These are phyloP conservation scores for Sporothrix inflata DNA, from an alignment of 2,329 filamentous ascomycete species.

Conservation along the genomic window DNA sequence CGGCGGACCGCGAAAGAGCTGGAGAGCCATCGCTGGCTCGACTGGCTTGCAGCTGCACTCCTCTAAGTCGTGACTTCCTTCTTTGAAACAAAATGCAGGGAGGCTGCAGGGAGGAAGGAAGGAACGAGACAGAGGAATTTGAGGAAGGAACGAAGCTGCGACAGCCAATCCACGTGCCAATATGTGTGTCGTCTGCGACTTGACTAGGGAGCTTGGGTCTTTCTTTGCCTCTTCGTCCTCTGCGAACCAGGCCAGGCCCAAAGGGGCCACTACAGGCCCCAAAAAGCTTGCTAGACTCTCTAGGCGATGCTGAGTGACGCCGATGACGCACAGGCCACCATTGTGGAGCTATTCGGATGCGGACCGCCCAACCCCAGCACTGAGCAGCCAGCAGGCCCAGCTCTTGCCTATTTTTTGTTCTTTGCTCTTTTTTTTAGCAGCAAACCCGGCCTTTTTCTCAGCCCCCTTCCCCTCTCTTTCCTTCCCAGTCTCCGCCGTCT, in stretches of 20 bases:
- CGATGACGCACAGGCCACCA: conserved; percentile 29
- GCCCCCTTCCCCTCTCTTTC: conserved; percentile 20
- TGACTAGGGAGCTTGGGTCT: no score
- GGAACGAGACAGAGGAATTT: no score
- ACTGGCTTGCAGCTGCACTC: background rate
- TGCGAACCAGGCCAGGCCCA: background rate
- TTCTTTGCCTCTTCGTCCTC: background rate
- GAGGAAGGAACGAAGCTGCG: background rate
- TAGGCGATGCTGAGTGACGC: conserved; percentile 23
- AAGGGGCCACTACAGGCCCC: background rate
- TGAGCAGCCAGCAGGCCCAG: background rate
- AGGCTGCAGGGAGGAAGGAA: no score
- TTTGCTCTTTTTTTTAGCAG: background rate
- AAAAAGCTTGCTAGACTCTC: conserved; percentile 9
- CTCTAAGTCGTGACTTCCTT: background rate
- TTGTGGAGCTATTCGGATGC: conserved; percentile 9
- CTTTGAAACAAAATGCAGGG: no score
- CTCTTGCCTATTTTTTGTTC: conserved; percentile 11
- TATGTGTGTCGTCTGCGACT: background rate
- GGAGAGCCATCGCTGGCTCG: background rate
- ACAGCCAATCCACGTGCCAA: conserved; percentile 3
- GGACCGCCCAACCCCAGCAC: background rate
- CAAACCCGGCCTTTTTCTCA: background rate
- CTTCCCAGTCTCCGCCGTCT: background rate
- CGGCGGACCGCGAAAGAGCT: background rate